Evolutionary conservation across 2,329 filamentous ascomycete genomes (phyloP).

Genomic region (Sclerotinia spermophila): DNA sequence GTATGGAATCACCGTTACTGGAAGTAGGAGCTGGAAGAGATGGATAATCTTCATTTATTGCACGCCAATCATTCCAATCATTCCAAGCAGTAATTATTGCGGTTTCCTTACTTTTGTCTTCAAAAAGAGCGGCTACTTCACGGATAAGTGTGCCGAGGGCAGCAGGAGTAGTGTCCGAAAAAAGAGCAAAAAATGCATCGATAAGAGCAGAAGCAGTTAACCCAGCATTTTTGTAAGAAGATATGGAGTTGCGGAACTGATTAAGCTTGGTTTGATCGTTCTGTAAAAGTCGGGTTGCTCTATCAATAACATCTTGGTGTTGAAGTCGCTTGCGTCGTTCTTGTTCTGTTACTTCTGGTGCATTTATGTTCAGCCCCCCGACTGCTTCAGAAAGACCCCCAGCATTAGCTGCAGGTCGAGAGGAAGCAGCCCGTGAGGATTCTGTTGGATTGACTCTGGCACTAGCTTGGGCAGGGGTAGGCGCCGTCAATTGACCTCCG

Average conservation of each 20-base stretch:
- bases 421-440: slow-evolving; percentile 18
- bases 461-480: slow-evolving; percentile 41
- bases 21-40: slow-evolving; percentile 72
- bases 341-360: slow-evolving; percentile 61
- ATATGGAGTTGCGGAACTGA: slow-evolving; percentile 76
- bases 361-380: slow-evolving; percentile 41
- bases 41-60: slow-evolving; percentile 94
- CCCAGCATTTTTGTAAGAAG: slow-evolving; percentile 67
- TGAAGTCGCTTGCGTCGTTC: slow-evolving; percentile 77
- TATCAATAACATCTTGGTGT: slow-evolving; percentile 80
- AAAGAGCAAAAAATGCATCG: slow-evolving; percentile 82
- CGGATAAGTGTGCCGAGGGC: slow-evolving; percentile 86
- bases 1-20: slow-evolving; percentile 42
- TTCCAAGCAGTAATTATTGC: slow-evolving; percentile 81
- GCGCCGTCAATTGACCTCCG: slow-evolving; percentile 69
- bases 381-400: slow-evolving; percentile 5
- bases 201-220: slow-evolving; percentile 73
- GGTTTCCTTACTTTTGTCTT: slow-evolving; percentile 71
- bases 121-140: slow-evolving; percentile 89
- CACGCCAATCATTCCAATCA: slow-evolving; percentile 94
- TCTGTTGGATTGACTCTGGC: slow-evolving; percentile 15
- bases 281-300: slow-evolving; percentile 74
- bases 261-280: slow-evolving; percentile 72
- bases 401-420: slow-evolving; percentile 22
- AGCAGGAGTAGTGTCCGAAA: slow-evolving; percentile 70